Evolutionary conservation across 179 eudicot species (phyloP).

Genomic region (Beta corolliflora): DNA sequence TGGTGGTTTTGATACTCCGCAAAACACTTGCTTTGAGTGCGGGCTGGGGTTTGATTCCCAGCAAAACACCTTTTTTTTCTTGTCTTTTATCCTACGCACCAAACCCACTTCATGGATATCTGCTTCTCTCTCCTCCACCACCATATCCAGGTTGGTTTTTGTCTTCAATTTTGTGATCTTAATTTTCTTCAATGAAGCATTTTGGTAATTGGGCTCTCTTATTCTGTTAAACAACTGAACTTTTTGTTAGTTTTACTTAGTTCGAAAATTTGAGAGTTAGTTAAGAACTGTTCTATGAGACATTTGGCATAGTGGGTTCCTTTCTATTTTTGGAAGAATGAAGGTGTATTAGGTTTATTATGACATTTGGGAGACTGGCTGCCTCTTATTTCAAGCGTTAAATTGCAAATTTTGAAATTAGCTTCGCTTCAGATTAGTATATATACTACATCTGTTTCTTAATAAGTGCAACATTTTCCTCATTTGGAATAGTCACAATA

Average conservation of each 20-base stretch:
- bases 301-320: slow-evolving; percentile 13
- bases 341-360: neutral
- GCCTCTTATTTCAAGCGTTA: neutral
- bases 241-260: neutral
- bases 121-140: slow-evolving; percentile 47
- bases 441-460: too few species aligned
- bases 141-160: slow-evolving; percentile 32
- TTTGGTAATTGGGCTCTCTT: neutral
- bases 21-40: too few species aligned
- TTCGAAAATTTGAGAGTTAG: too few species aligned
- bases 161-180: neutral
- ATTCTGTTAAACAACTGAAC: neutral
- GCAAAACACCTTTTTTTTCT: too few species aligned
- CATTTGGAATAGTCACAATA: too few species aligned
- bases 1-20: too few species aligned
- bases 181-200: neutral
- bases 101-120: slow-evolving; percentile 33
- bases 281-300: neutral
- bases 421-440: neutral
- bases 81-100: slow-evolving; percentile 26
- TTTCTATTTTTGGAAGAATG: neutral
- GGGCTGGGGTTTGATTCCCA: too few species aligned
- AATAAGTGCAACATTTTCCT: too few species aligned
- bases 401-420: slow-evolving; percentile 1
- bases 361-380: slow-evolving; percentile 15